Evolutionary conservation across 108 stramenopile genomes (phyloP).

Genomic region (Cyclotella atomus): DNA sequence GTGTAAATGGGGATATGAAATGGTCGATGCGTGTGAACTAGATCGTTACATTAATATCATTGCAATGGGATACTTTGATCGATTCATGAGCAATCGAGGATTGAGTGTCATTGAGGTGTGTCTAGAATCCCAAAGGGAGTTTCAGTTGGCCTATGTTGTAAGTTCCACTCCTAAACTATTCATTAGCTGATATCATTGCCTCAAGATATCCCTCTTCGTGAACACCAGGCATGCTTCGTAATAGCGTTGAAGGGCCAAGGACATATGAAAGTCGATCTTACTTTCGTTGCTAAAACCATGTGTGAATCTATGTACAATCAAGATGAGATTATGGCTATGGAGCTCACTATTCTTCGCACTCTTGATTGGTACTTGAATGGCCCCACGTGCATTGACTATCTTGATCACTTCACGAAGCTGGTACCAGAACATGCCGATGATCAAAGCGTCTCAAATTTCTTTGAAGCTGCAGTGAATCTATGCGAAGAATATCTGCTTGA

Average conservation of each 20-base stretch:
- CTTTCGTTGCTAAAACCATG: not conserved
- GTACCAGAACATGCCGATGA: not conserved
- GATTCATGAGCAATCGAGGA: not conserved
- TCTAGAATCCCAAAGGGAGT: not conserved
- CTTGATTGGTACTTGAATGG: conserved; percentile 2
- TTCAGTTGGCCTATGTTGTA: conserved; percentile 1
- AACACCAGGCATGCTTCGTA: too few relatives aligned
- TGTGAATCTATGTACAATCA: not conserved
- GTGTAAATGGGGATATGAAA: conserved; percentile 4
- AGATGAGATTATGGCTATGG: not conserved
- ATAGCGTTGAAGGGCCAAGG: not conserved
- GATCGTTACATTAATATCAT: not conserved
- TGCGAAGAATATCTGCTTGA: not conserved
- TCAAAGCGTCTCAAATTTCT: not conserved
- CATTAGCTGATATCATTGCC: not conserved
- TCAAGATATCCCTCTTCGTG: too few relatives aligned
- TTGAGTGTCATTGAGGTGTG: not conserved
- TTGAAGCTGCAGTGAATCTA: not conserved
- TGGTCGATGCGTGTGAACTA: not conserved
- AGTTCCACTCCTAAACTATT: not conserved
- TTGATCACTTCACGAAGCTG: not conserved
- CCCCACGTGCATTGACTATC: not conserved
- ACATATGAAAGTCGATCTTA: not conserved
- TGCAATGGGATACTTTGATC: conserved; percentile 1
- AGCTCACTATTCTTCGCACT: not conserved